Conservation (phyloP, 148 eudicot species). For the Camellia lanceoleosa region DNA sequence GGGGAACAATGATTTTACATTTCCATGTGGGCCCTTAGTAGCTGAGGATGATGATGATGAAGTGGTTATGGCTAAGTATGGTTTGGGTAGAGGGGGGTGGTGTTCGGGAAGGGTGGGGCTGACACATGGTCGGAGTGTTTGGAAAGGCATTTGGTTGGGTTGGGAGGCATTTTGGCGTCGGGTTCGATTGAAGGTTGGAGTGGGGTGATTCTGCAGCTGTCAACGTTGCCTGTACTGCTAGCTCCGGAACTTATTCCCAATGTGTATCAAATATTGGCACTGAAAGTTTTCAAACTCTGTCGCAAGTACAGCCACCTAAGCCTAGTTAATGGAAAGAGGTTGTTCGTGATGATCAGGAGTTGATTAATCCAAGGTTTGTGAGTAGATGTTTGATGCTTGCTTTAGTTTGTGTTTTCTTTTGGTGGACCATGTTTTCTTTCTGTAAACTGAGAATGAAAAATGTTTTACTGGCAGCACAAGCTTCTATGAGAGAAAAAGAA, state of each 20-base stretch:
- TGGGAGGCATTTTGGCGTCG: too few species aligned
- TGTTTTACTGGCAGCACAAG: slow-evolving; percentile 36
- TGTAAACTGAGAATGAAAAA: not conserved
- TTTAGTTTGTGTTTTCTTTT: slow-evolving; percentile 11
- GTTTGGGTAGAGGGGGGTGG: too few species aligned
- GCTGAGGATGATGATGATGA: slow-evolving; percentile 73
- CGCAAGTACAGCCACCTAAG: slow-evolving; percentile 31
- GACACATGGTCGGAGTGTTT: too few species aligned
- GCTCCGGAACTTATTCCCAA: slow-evolving; percentile 39
- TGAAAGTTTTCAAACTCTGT: slow-evolving; percentile 31
- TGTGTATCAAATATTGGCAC: slow-evolving; percentile 34
- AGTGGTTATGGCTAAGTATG: too few species aligned
- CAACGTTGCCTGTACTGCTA: slow-evolving; percentile 39
- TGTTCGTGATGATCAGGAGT: slow-evolving; percentile 31
- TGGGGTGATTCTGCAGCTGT: slow-evolving; percentile 34
- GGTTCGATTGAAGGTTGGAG: too few species aligned
- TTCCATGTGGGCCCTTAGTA: slow-evolving; percentile 41
- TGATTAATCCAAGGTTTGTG: slow-evolving; percentile 48
- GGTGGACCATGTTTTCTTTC: not conserved
- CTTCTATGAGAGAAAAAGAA: slow-evolving; percentile 60
- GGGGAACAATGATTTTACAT: slow-evolving; percentile 42
- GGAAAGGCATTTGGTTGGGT: too few species aligned
- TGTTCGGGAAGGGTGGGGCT: too few species aligned
- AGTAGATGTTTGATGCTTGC: slow-evolving; percentile 3
- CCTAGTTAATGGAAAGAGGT: slow-evolving; percentile 39